Base-by-base conservation (phyloP, 1,284 basidiomycete species). In the Rhodotorula sp. region DNA sequence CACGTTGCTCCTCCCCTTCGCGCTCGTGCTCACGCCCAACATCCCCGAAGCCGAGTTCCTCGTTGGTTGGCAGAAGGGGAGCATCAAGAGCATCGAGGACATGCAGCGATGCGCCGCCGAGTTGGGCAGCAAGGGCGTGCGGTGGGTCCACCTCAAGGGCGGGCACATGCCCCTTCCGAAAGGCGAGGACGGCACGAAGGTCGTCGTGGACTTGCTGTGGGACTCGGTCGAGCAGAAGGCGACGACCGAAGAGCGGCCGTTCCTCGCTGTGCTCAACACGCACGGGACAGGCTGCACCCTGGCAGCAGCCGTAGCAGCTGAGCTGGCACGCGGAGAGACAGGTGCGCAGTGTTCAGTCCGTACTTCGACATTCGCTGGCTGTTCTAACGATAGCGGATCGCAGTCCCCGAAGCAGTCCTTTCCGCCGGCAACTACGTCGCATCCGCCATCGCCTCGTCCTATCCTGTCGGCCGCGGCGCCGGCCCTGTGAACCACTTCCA, bases 241-340 rank as follows among this genome's bases (percentile, higher is more conserved):
- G 45, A 85, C 85, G 0, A 71, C 93, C 23, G 91, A 90, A 71
- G 85, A 90, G 27, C 86, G 88, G 4, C 87, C 87, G 5, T 84
- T 86, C 34, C 83, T 95, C 41, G 84, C 89, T 8, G 89, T 89
- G 16, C 86, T 82, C 41, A 91, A 85, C 74, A 95, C 94, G 0
- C 95, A 97, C 79, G 95, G 95, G 1, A 97, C 95, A 0, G 95
- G 95, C 3, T 98, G 94, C 80, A 97, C 95, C 0, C 84, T 97
- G 14, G 90, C 89, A 53, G 89, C 93, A 0, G 92, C 93, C 0
- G 85, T 97, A 21, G 89, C 90, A 2, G 89, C 88, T 63, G 85
- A 85, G 34, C 82, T 93, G 19, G 88, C 87, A 0, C 83, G 84
- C 52, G 88, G 88, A 50, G 76, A 78, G 19, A 77, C 79, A 2